Evolutionary conservation across 2,329 filamentous ascomycete genomes (phyloP).

Genomic region (Botrytis medusae): DNA sequence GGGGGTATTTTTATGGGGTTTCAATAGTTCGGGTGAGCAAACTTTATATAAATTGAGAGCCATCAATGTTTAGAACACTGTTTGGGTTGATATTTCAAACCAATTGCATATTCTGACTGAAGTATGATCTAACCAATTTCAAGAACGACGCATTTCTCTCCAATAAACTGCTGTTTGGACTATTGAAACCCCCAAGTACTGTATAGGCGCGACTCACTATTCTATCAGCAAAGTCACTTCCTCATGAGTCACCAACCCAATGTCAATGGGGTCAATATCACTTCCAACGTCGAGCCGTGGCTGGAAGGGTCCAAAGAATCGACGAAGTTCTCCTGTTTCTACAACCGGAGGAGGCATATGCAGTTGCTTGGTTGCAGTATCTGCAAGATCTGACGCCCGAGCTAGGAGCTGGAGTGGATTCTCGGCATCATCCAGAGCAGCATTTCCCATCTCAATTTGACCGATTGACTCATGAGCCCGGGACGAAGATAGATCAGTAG

Average conservation of each 20-base stretch:
- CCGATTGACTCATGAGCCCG: not conserved
- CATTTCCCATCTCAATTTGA: slow-evolving; percentile 45
- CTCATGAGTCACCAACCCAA: slow-evolving; percentile 65
- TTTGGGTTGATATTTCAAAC: not conserved
- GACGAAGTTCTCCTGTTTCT: slow-evolving; percentile 49
- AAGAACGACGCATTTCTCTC: not conserved
- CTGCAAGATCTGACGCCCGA: slow-evolving; percentile 63
- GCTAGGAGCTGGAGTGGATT: slow-evolving; percentile 73
- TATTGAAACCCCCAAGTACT: not conserved
- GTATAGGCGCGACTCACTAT: slow-evolving; percentile 51
- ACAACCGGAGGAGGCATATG: not conserved
- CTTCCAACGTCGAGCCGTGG: slow-evolving; percentile 62
- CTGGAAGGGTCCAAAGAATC: slow-evolving; percentile 65
- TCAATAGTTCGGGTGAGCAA: not conserved
- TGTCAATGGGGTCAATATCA: slow-evolving; percentile 66
- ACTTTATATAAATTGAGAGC: not conserved
- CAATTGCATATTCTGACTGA: not conserved
- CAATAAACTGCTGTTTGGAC: not conserved
- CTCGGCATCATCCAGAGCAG: slow-evolving; percentile 70
- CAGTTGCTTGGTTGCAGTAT: slow-evolving; percentile 24
- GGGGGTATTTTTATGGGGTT: not conserved
- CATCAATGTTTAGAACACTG: not conserved
- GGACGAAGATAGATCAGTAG: not conserved
- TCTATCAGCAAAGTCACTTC: slow-evolving; percentile 64
- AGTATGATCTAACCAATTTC: not conserved